Percentiles rank a stretch among this genome's conserved stretches.
phyloP scores from a whole-genome alignment of 768 basidiomycete genomes.

The Exidia glandulosa region DNA sequence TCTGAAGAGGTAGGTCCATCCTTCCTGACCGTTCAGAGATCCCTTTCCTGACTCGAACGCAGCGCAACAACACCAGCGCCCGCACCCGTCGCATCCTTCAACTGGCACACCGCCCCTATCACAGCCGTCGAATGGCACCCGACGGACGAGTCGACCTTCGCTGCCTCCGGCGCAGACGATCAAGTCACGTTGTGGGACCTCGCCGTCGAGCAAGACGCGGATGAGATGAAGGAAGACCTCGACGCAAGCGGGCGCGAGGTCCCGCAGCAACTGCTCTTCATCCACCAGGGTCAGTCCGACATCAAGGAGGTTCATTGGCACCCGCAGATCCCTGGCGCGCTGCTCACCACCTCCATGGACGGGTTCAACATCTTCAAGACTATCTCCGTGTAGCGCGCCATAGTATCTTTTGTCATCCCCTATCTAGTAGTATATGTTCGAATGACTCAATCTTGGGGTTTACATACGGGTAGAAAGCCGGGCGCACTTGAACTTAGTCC shows the following conservation, averaged over 20 bases:
- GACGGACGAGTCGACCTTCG: slow-evolving; percentile 90
- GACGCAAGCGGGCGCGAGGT: slow-evolving; percentile 51
- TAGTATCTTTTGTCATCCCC: too few relatives aligned
- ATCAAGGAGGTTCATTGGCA: slow-evolving; percentile 99
- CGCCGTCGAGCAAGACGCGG: slow-evolving; percentile 92
- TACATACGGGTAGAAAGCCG: too few relatives aligned
- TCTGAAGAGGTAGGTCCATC: slow-evolving; percentile 62
- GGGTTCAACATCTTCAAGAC: slow-evolving; percentile 98
- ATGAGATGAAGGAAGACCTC: slow-evolving; percentile 54
- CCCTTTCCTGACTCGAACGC: neutral
- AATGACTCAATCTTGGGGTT: too few relatives aligned
- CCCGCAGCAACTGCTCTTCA: slow-evolving; percentile 88
- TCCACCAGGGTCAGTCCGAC: slow-evolving; percentile 93
- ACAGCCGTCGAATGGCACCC: slow-evolving; percentile 99
- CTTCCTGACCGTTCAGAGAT: neutral
- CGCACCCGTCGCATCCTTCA: slow-evolving; percentile 79
- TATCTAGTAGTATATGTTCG: too few relatives aligned
- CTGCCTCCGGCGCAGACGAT: slow-evolving; percentile 88
- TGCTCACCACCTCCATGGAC: slow-evolving; percentile 83
- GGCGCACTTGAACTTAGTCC: too few relatives aligned
- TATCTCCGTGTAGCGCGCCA: slow-evolving; percentile 69
- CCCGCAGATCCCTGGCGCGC: slow-evolving; percentile 84
- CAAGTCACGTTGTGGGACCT: slow-evolving; percentile 96
- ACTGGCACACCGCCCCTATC: slow-evolving; percentile 87
- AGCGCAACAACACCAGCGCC: slow-evolving; percentile 47